These are phyloP conservation scores for Mycena haematopus DNA, from an alignment of 768 basidiomycete species.

Conservation along the genomic window DNA sequence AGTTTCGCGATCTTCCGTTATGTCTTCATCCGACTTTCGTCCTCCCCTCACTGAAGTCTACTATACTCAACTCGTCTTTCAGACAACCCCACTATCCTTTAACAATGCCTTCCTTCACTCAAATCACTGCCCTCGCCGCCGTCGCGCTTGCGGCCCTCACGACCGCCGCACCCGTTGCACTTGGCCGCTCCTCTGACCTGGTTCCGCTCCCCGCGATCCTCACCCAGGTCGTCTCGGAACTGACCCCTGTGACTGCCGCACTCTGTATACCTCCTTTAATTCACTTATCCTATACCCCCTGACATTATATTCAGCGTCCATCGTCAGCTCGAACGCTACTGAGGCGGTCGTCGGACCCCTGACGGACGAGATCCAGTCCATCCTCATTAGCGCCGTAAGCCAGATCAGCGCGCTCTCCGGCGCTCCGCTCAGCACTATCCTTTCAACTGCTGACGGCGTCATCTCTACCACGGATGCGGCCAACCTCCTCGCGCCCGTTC, in stretches of 20 bases:
- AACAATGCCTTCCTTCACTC: conserved; percentile 27
- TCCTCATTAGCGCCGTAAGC: conserved; percentile 8
- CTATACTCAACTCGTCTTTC: conserved; percentile 19
- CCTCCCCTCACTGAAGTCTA: conserved; percentile 8
- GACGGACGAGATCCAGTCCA: conserved; percentile 2
- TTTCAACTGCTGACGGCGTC: conserved; percentile 24
- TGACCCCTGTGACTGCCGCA: conserved; percentile 19
- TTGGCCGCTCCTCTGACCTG: conserved; percentile 1
- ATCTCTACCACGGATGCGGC: conserved; percentile 15
- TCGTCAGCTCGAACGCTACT: conserved; percentile 20
- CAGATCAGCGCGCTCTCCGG: conserved; percentile 23
- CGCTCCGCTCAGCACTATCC: conserved; percentile 13
- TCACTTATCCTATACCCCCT: neutral
- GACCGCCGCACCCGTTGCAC: conserved; percentile 19
- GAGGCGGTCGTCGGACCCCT: conserved; percentile 15
- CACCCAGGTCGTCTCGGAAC: conserved; percentile 3
- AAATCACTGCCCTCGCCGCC: conserved; percentile 20
- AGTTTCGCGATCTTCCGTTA: neutral
- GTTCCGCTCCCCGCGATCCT: conserved; percentile 23
- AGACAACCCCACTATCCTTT: conserved; percentile 25
- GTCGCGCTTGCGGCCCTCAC: conserved; percentile 24
- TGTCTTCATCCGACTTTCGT: conserved; percentile 17
- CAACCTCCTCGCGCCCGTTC: conserved; percentile 18
- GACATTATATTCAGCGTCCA: conserved; percentile 7
- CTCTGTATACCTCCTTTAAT: conserved; percentile 15